phyloP scores from a whole-genome alignment of 2,329 filamentous ascomycete species.

The Verticillium isaacii region DNA sequence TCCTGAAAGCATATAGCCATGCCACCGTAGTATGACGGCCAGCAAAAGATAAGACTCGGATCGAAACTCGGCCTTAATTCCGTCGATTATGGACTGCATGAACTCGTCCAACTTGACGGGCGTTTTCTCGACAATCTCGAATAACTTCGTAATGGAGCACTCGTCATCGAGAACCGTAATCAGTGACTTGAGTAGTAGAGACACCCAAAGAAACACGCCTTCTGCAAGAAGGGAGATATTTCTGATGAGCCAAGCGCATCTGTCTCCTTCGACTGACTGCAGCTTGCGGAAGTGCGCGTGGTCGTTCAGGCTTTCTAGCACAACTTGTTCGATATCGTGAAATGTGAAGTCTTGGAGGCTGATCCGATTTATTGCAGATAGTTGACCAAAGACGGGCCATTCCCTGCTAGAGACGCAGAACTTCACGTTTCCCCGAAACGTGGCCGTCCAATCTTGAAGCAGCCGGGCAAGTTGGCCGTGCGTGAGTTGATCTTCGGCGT shows the following conservation, averaged over 20 bases:
- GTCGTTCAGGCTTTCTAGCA: not conserved
- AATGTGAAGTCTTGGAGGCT: not conserved
- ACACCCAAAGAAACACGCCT: not conserved
- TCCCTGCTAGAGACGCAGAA: slow-evolving; percentile 2
- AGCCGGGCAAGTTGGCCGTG: not conserved
- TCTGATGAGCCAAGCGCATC: not conserved
- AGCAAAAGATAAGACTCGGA: not conserved
- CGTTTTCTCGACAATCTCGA: not conserved
- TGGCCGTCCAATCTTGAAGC: not conserved
- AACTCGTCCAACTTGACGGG: not conserved
- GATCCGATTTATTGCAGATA: not conserved
- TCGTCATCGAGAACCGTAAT: not conserved
- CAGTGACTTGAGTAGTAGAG: not conserved
- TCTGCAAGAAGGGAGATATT: not conserved
- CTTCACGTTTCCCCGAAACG: not conserved
- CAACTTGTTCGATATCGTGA: not conserved
- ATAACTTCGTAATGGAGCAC: not conserved
- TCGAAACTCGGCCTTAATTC: not conserved
- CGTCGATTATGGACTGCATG: not conserved
- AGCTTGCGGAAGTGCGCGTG: not conserved
- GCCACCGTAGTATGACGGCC: not conserved
- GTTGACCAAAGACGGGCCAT: not conserved
- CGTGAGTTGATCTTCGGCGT: not conserved
- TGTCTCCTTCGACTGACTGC: not conserved
- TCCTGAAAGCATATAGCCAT: not conserved